A percentile compares a stretch with the other conserved stretches of the same genome.
phyloP scores from a whole-genome alignment of 768 basidiomycete genomes.

The Leccinum olivaceopallidum region DNA sequence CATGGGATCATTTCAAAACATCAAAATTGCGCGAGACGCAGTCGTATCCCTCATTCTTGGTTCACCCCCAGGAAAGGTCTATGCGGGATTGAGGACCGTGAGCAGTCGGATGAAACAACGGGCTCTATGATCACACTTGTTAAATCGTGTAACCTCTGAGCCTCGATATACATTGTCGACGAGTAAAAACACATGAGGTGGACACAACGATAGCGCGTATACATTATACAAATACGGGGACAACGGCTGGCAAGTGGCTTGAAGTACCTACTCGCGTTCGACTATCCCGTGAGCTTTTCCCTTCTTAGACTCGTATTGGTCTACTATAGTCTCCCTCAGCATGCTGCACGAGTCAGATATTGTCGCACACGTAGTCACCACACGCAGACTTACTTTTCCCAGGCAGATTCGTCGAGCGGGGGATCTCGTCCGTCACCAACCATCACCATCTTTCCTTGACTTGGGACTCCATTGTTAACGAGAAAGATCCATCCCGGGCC shows the following conservation, averaged over 20 bases:
- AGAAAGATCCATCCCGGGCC: constrained; percentile 79
- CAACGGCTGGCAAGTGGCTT: not conserved
- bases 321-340: constrained; percentile 45
- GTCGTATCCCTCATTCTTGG: constrained; percentile 94
- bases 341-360: constrained; percentile 38
- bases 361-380: not conserved
- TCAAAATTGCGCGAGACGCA: constrained; percentile 96
- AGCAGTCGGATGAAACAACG: constrained; percentile 93
- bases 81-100: constrained; percentile 88
- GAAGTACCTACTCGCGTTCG: constrained; percentile 10
- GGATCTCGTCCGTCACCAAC: constrained; percentile 68
- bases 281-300: constrained; percentile 21
- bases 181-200: constrained; percentile 8
- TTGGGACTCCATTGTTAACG: constrained; percentile 66
- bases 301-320: constrained; percentile 48
- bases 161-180: constrained; percentile 11
- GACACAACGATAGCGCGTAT: constrained; percentile 1
- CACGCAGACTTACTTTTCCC: constrained; percentile 52
- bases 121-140: constrained; percentile 52
- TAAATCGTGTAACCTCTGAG: constrained; percentile 12
- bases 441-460: constrained; percentile 61
- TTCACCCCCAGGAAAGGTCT: constrained; percentile 92
- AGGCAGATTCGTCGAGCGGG: constrained; percentile 52
- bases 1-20: constrained; percentile 97
- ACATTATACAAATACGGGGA: not conserved